These are phyloP conservation scores for Metschnikowia kofuensis DNA, from an alignment of 805 yeast genomes.

Conservation along the genomic window DNA sequence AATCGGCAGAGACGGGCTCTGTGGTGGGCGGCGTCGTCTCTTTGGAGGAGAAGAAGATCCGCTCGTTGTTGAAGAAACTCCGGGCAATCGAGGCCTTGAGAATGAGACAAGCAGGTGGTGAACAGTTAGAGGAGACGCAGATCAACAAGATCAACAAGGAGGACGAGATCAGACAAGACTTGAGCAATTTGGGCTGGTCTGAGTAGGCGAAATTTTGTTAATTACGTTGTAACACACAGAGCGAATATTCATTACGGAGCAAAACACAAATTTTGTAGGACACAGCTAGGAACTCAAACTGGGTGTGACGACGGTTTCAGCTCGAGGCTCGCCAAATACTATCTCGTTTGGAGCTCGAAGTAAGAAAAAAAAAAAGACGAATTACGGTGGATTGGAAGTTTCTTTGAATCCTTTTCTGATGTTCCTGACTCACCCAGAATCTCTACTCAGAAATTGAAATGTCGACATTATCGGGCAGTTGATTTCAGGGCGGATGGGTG, in stretches of 20 bases:
- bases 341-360: too few species aligned
- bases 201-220: conserved; percentile 21
- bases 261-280: too few species aligned
- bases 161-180: conserved; percentile 70
- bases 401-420: too few species aligned
- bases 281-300: too few species aligned
- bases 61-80: conserved; percentile 85
- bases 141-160: conserved; percentile 86
- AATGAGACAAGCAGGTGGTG: conserved; percentile 79
- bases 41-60: conserved; percentile 87
- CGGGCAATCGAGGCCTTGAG: conserved; percentile 93
- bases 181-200: conserved; percentile 68
- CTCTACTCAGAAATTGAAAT: too few species aligned
- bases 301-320: too few species aligned
- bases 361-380: too few species aligned
- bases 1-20: conserved; percentile 25
- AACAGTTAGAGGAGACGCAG: conserved; percentile 89
- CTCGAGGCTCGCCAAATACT: too few species aligned
- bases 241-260: neutral
- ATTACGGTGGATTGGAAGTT: too few species aligned
- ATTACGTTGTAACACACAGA: neutral
- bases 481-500: too few species aligned
- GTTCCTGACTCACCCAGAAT: too few species aligned
- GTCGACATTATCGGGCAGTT: too few species aligned
- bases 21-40: conserved; percentile 63